A percentile compares a stretch with the other conserved stretches of the same genome.
Evolutionary conservation across 1,284 basidiomycete genomes (phyloP).

Genomic region (Taiwanofungus camphoratus): DNA sequence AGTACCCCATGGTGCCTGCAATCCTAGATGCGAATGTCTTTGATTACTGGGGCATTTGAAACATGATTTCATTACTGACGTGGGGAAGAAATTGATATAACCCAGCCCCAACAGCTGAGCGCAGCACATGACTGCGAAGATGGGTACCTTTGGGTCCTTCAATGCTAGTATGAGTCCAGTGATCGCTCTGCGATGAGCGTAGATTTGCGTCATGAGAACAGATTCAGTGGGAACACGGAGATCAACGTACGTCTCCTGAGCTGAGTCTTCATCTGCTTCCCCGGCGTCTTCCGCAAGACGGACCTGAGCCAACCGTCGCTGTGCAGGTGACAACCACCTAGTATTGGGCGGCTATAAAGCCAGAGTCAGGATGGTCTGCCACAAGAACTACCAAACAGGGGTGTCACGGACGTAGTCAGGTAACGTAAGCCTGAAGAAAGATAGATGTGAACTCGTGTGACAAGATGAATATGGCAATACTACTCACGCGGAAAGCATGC

Average conservation of each 20-base stretch:
- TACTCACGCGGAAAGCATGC: constrained; percentile 49
- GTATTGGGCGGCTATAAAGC: constrained; percentile 56
- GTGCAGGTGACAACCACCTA: constrained; percentile 51
- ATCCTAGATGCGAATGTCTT: constrained; percentile 32
- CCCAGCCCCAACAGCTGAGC: constrained; percentile 55
- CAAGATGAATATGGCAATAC: not conserved
- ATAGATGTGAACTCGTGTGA: not conserved
- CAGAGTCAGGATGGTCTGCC: not conserved
- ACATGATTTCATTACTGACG: constrained; percentile 40
- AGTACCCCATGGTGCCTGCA: constrained; percentile 61
- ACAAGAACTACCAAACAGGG: not conserved
- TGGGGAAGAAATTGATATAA: constrained; percentile 73
- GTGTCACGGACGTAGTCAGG: constrained; percentile 44
- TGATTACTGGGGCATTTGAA: not conserved
- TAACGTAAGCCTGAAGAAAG: constrained; percentile 28
- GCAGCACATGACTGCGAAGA: constrained; percentile 53
- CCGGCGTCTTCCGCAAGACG: constrained; percentile 75
- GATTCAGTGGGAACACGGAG: not conserved
- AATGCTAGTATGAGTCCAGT: constrained; percentile 53
- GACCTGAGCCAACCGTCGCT: constrained; percentile 62
- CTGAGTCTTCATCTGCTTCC: constrained; percentile 57
- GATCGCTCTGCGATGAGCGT: constrained; percentile 42
- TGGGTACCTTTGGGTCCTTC: constrained; percentile 54
- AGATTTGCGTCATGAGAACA: not conserved
- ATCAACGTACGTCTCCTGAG: constrained; percentile 43